Base-by-base conservation (phyloP, 352 stramenopile species). In the Phytophthora litchii region DNA sequence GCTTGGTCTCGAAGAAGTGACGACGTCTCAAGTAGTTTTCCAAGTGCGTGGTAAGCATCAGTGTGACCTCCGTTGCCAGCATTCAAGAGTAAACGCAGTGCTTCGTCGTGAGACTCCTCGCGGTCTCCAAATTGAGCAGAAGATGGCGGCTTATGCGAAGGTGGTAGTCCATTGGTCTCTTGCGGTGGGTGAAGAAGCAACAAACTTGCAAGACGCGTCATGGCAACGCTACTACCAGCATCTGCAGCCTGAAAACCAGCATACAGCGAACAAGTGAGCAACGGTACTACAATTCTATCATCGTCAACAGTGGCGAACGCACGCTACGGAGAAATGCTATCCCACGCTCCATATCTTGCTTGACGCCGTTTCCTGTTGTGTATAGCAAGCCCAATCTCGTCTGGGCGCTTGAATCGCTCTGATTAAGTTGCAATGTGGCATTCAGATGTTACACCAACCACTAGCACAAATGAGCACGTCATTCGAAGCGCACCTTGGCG, bases 61-160 rank as follows among this genome's bases (percentile, higher is more conserved):
- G 42, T 51, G n/a, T 76, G 52, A 3, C 68, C 55, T 14, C 69
- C 67, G 25, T 78, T 70, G 3, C 76, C 74, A 34, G 74, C 79
- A 14, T 65, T 85, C 17, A 91, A 61, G 44, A 89, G 61, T 54
- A 89, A 55, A 14, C 66, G 74, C 27, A 91, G 41, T 13, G 78
- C 79, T 61, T 91, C 79, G 47, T 89, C 79, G 50, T 89, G 79
- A 7, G 50, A 62, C 20, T 86, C 74, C 59, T 88, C 80, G 0
- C 69, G 71, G 49, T 89, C 76, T 52, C 58, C 54, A 38, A 80
- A 83, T 14, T 70, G 66, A 23, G 74, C 40, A 2, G 47, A 55
- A 25, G 49, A 62, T 11, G 63, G 3, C 12, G 43, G 2, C 3
- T 0, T 9, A 60, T 8, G 19, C 9, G 13, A 32, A 25, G 23